Conservation (phyloP, 257 asterid species). For the Ligustrum vulgare region DNA sequence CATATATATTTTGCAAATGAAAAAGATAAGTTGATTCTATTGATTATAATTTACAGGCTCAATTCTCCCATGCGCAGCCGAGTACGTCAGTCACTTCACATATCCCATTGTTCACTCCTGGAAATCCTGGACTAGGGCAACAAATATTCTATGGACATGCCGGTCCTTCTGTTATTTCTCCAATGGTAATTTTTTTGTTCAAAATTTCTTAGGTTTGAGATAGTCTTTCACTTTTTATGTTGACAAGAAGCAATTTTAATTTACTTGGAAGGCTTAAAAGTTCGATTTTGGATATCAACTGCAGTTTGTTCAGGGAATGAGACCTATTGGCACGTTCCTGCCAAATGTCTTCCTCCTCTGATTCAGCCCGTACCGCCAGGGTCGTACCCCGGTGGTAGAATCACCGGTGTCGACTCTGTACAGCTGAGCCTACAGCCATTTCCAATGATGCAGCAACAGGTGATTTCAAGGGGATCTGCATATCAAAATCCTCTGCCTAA, state of each 20-base stretch:
- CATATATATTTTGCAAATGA: too few relatives aligned
- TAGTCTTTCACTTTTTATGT: neutral
- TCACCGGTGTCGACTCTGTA: constrained; percentile 28
- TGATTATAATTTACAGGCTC: constrained; percentile 37
- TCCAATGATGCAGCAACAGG: constrained; percentile 55
- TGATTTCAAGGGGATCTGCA: constrained; percentile 46
- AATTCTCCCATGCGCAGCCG: constrained; percentile 47
- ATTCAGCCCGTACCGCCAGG: constrained; percentile 52
- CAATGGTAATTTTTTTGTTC: constrained; percentile 33
- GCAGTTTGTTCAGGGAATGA: constrained; percentile 55
- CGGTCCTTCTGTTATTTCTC: constrained; percentile 43
- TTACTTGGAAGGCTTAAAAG: neutral
- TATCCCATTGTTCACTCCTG: constrained; percentile 46
- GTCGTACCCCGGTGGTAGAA: constrained; percentile 47
- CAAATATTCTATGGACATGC: constrained; percentile 41
- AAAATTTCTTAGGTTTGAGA: neutral
- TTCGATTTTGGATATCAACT: constrained; percentile 48
- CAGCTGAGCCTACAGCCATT: constrained; percentile 52
- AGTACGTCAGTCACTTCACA: constrained; percentile 40
- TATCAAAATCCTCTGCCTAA: constrained; percentile 38
- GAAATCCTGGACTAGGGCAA: constrained; percentile 48
- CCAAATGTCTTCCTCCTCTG: too few relatives aligned
- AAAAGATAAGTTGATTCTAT: neutral
- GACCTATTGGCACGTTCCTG: constrained; percentile 46
- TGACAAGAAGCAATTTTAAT: neutral